Evolutionary conservation across 495 filamentous ascomycete genomes (phyloP).

Genomic region (Neurospora cerealis): DNA sequence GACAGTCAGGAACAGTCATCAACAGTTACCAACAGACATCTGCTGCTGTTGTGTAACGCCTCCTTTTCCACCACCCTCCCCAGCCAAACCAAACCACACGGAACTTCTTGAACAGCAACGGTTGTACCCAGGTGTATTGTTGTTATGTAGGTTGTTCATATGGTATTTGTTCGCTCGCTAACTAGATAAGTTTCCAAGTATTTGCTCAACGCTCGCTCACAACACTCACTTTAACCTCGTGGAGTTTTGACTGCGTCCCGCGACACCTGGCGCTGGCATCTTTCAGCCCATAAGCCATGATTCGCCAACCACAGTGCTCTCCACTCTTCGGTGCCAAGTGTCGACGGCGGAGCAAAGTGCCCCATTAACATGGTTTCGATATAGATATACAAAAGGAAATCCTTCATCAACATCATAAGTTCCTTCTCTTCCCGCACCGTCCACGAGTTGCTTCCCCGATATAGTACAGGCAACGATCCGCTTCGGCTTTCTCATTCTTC

Average conservation of each 20-base stretch:
- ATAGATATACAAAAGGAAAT: slow-evolving; percentile 40
- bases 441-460: not conserved
- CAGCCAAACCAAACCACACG: not conserved
- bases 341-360: slow-evolving; percentile 42
- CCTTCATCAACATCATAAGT: slow-evolving; percentile 20
- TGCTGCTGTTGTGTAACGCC: not conserved
- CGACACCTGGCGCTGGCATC: not conserved
- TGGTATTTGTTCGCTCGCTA: slow-evolving; percentile 11
- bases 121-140: not conserved
- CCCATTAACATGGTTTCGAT: slow-evolving; percentile 33
- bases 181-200: slow-evolving; percentile 21
- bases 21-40: not conserved
- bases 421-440: not conserved
- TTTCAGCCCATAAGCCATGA: not conserved
- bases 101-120: too few relatives aligned
- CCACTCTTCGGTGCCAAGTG: slow-evolving; percentile 51
- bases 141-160: not conserved
- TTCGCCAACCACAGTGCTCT: slow-evolving; percentile 9
- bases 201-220: slow-evolving; percentile 49
- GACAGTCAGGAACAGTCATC: not conserved
- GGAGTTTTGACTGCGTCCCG: slow-evolving; percentile 19
- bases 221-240: slow-evolving; percentile 54
- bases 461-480: not conserved
- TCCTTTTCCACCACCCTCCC: not conserved
- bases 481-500: slow-evolving; percentile 54